These are phyloP conservation scores for Plasmodium adleri DNA, from an alignment of 169 alveolate species.

Conservation along the genomic window DNA sequence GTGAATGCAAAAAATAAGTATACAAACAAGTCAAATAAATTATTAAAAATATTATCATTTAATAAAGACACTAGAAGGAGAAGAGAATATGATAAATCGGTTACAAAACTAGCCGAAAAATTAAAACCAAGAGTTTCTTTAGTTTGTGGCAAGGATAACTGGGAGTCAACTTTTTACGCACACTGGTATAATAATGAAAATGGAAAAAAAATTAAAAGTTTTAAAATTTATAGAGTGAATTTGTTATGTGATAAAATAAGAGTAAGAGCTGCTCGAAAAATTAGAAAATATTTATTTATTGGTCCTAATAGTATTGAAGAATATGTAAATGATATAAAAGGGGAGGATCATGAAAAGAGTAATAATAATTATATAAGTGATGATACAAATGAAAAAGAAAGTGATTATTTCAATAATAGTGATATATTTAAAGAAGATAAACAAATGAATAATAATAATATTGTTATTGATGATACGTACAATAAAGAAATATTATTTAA, in stretches of 20 bases:
- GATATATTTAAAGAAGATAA: not conserved
- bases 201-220: constrained; percentile 76
- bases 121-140: constrained; percentile 81
- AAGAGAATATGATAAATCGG: constrained; percentile 77
- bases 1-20: not conserved
- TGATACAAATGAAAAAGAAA: not conserved
- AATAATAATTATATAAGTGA: not conserved
- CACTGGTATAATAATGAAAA: constrained; percentile 81
- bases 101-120: constrained; percentile 75
- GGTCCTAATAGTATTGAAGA: constrained; percentile 1
- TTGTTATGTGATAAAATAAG: constrained; percentile 82
- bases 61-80: constrained; percentile 80
- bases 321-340: not conserved
- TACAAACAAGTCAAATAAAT: constrained; percentile 21
- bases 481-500: not conserved
- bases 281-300: constrained; percentile 22
- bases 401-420: not conserved
- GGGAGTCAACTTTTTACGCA: constrained; percentile 86
- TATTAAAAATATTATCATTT: constrained; percentile 39
- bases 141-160: constrained; percentile 84
- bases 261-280: constrained; percentile 80
- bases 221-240: constrained; percentile 80
- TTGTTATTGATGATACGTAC: not conserved
- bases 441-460: not conserved
- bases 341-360: not conserved